A percentile compares a stretch with the other conserved stretches of the same genome.
Evolutionary conservation across 257 asterid genomes (phyloP).

Genomic region (Gardenia jasminoides): DNA sequence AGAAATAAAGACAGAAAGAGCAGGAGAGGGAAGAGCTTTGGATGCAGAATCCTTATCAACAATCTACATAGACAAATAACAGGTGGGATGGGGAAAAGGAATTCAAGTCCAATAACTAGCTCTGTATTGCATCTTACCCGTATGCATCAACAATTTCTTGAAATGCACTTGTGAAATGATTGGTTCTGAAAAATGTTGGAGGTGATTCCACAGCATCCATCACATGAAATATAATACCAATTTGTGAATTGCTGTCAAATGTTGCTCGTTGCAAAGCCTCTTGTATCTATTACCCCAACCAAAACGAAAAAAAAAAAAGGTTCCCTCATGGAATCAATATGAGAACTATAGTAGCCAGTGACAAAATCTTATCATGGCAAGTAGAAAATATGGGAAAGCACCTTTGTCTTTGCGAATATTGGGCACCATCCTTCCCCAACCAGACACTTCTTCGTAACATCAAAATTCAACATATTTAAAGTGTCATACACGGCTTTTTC

Average conservation of each 20-base stretch:
- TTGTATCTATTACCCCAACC: slow-evolving; percentile 58
- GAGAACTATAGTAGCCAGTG: slow-evolving; percentile 16
- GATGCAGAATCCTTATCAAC: neutral
- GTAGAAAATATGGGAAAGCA: slow-evolving; percentile 26
- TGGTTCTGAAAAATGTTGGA: slow-evolving; percentile 90
- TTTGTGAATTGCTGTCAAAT: slow-evolving; percentile 89
- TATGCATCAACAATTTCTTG: slow-evolving; percentile 99
- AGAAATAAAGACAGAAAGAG: neutral
- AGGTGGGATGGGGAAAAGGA: neutral
- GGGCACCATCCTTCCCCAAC: slow-evolving; percentile 99
- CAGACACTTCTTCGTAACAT: slow-evolving; percentile 94
- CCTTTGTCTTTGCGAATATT: slow-evolving; percentile 79
- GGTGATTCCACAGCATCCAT: slow-evolving; percentile 86
- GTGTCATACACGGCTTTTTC: slow-evolving; percentile 94
- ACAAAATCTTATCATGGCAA: slow-evolving; percentile 7
- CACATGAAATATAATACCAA: slow-evolving; percentile 86
- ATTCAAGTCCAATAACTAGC: neutral
- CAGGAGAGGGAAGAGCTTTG: neutral
- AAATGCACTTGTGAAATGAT: slow-evolving; percentile 71
- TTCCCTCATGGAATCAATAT: slow-evolving; percentile 15
- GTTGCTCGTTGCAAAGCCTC: slow-evolving; percentile 95
- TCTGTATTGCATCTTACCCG: slow-evolving; percentile 56
- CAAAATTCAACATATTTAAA: slow-evolving; percentile 92
- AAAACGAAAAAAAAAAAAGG: slow-evolving; percentile 27
- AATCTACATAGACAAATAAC: neutral